phyloP scores from a whole-genome alignment of 345 rosid species.

The Arabis alpina region DNA sequence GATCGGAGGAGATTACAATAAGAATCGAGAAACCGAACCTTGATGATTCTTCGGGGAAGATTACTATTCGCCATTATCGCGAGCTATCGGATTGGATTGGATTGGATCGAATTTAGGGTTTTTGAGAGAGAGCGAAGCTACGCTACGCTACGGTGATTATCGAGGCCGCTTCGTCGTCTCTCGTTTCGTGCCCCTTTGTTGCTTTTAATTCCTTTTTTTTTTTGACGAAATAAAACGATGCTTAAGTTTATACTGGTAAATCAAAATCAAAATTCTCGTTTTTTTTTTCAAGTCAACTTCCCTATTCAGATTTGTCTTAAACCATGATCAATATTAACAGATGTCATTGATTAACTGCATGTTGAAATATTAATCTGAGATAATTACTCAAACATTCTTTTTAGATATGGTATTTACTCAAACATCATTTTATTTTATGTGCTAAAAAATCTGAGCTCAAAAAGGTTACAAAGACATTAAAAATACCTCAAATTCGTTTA shows the following conservation, averaged over 20 bases:
- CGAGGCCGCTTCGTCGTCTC: conserved; percentile 37
- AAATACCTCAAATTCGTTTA: too few relatives aligned
- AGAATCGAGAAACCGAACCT: conserved; percentile 58
- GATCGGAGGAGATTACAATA: conserved; percentile 14
- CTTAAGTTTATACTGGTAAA: neutral
- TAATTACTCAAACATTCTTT: too few relatives aligned
- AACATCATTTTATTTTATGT: too few relatives aligned
- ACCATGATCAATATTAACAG: too few relatives aligned
- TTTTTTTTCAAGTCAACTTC: neutral
- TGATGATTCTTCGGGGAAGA: conserved; percentile 98
- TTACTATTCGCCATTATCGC: conserved; percentile 86
- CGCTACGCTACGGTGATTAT: conserved; percentile 1
- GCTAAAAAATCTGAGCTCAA: too few relatives aligned
- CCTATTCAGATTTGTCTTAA: too few relatives aligned
- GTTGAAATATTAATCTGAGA: too few relatives aligned
- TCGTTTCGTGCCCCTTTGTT: conserved; percentile 24
- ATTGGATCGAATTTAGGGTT: conserved; percentile 35
- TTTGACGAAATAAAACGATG: neutral
- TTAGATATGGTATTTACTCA: too few relatives aligned
- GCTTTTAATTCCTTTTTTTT: conserved; percentile 10
- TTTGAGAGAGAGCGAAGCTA: conserved; percentile 24
- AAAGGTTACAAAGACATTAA: too few relatives aligned
- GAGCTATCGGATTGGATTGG: conserved; percentile 32
- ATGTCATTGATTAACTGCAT: too few relatives aligned
- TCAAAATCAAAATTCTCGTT: neutral